Evolutionary conservation across 2,329 filamentous ascomycete genomes (phyloP), one percentile per base, ranked within the genome.

Genomic region (Clonostachys chloroleuca): DNA sequence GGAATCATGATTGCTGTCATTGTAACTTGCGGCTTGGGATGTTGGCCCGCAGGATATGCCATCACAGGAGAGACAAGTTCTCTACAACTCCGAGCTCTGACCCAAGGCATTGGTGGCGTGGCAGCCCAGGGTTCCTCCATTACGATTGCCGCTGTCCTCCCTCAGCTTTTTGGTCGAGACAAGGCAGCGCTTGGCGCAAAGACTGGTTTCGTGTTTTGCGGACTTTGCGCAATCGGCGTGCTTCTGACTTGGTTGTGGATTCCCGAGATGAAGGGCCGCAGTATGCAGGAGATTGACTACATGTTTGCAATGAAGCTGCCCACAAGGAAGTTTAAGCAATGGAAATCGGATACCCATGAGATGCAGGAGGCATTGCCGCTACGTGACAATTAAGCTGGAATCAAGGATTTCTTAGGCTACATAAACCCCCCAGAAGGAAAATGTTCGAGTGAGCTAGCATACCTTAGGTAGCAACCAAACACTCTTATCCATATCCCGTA

Each of bases 251-350:
- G 67, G 65, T 60, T 62, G n/a, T 54, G 63, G 24, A 57, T 78
- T 5, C 75, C 75, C 0, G 75, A 79, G 54, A 77, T 76, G 64
- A 73, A 71, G 55, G 71, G 70, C 5, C 56, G 71, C 24, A 70
- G 56, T 6, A 59, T 67, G 1, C 60, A 59, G 40, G 72, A 78
- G 51, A 72, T 80, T 47, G 74, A 78, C 56, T 49, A 51, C 40
- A 59, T 60, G 58, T 62, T 59, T 49, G 54, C 52, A 18, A 17
- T 54, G 34, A 46, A 43, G 24, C 40, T 62, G 12, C 36, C 36
- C 8, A 18, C 36, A 12, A 39, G 36, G 17, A 18, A 39, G 3
- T 39, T 39, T 18, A 39, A 39, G 36, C 7, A 18, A 8, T 39
- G 36, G 36, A 39, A 12, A 30, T 30, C 24, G 24, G 24, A 30